Base-by-base conservation (phyloP, 2,329 filamentous ascomycete genomes). In the Pyrenophora seminiperda region DNA sequence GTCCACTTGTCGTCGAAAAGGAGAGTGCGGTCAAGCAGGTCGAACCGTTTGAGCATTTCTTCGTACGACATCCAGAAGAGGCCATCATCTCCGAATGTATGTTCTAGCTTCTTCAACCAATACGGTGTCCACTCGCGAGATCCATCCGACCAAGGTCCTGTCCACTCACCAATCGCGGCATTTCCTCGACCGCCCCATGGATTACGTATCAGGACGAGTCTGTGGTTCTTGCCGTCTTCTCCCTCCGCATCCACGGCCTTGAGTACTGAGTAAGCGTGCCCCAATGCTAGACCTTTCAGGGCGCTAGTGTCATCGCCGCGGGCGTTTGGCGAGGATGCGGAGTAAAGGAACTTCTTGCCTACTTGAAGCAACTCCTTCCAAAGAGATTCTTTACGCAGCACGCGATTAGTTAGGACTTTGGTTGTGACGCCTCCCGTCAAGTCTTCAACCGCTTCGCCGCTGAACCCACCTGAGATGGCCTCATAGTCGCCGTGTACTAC, bases 91-190 rank as follows among this genome's bases (percentile, higher is more conserved):
- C 87, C 88, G 61, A 92, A 92, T 15, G 80, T 83, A 65, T 92
- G 88, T 32, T 80, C 77, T 1, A 93, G 78, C 58, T 87, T 84
- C 44, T 84, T 73, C 71, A 93, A 83, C 82, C 87, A 90, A 58
- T 91, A 86, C 0, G 88, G 79, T 1, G 87, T 93, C 90, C 90
- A 95, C 71, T 93, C 86, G 61, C 88, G 87, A 11, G 87, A 90
- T 1, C 90, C 90, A 63, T 94, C 90, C 19, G 82, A 84, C 89
- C 89, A 94, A 1, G 88, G 79, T 0, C 90, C 90, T 32, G 83
- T 88, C 89, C 90, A 93, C 71, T 92, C 90, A 10, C 69, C 68
- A 46, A 66, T 61, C 13, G 61, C 56, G 3, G 61, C 61, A 34
- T 56, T 56, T 1, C 41, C 44, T 17, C 83, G 83, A 59, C 84